Conservation (phyloP, 2,329 filamentous ascomycete genomes). For the Apiospora koreana region DNA sequence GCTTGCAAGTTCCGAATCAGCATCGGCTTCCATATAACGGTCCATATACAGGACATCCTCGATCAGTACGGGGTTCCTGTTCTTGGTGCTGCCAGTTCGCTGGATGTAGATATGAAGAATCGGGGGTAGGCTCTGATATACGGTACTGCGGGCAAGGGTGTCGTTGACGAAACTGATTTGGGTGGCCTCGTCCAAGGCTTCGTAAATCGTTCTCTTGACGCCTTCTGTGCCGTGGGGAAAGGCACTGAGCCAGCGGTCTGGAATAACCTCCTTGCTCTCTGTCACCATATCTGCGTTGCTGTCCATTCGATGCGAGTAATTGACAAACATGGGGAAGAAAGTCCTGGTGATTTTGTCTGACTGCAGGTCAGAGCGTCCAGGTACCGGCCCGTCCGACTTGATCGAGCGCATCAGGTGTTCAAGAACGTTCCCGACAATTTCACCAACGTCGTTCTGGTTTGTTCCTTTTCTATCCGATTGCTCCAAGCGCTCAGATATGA, state of each 20-base stretch:
- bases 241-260: conserved; percentile 63
- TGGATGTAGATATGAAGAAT: conserved; percentile 90
- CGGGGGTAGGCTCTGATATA: conserved; percentile 76
- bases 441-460: conserved; percentile 91
- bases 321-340: conserved; percentile 64
- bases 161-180: conserved; percentile 71
- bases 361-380: conserved; percentile 69
- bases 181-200: conserved; percentile 83
- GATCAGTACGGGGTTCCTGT: conserved; percentile 76
- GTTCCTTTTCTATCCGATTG: conserved; percentile 51
- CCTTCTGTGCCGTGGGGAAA: conserved; percentile 49
- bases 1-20: neutral
- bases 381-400: conserved; percentile 64
- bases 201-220: conserved; percentile 66
- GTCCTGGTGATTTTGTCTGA: conserved; percentile 75
- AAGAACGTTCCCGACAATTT: conserved; percentile 91
- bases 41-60: conserved; percentile 83
- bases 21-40: conserved; percentile 74
- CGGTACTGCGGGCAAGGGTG: conserved; percentile 63
- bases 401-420: conserved; percentile 91
- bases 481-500: conserved; percentile 42
- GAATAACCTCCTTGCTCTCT: conserved; percentile 56
- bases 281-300: conserved; percentile 44
- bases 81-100: conserved; percentile 71
- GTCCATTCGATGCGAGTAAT: conserved; percentile 57